Percentiles rank a stretch among this genome's conserved stretches.
These are phyloP conservation scores for Aspergillus nomiae DNA, from an alignment of 2,329 filamentous ascomycete species.

Conservation along the genomic window DNA sequence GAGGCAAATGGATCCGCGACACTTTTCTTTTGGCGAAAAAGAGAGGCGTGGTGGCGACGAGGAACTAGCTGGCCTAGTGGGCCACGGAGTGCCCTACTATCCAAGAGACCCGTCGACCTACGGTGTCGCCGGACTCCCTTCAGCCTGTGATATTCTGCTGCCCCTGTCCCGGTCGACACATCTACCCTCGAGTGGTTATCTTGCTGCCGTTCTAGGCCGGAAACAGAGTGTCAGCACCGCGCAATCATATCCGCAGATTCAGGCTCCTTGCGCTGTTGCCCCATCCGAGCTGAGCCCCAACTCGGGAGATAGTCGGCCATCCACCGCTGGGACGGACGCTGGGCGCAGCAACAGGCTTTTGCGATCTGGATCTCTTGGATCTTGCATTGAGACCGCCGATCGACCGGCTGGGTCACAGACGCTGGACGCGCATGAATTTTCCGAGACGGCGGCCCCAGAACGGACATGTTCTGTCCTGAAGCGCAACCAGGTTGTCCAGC, in stretches of 20 bases:
- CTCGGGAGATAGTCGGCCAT: slow-evolving; percentile 2
- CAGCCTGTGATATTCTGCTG: slow-evolving; percentile 28
- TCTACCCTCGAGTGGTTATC: slow-evolving; percentile 27
- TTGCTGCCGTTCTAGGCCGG: slow-evolving; percentile 21
- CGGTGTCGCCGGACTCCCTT: slow-evolving; percentile 16
- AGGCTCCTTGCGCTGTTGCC: background rate
- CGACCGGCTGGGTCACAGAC: slow-evolving; percentile 16
- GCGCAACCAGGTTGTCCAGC: slow-evolving; percentile 33
- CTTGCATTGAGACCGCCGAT: slow-evolving; percentile 12
- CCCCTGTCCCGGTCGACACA: slow-evolving; percentile 24
- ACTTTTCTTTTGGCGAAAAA: background rate
- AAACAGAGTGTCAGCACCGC: slow-evolving; percentile 14
- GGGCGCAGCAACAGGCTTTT: slow-evolving; percentile 3
- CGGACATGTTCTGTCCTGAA: slow-evolving; percentile 25
- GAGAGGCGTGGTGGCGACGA: slow-evolving; percentile 24
- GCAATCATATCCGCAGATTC: slow-evolving; percentile 9
- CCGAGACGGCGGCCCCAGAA: slow-evolving; percentile 12
- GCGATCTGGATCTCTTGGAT: slow-evolving; percentile 6
- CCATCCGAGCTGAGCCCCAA: background rate
- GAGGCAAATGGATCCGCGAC: slow-evolving; percentile 24
- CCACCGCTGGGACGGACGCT: slow-evolving; percentile 10
- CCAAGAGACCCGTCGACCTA: slow-evolving; percentile 7
- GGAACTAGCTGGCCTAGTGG: slow-evolving; percentile 14
- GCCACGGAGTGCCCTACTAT: slow-evolving; percentile 9
- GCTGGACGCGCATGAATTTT: slow-evolving; percentile 12